These are phyloP conservation scores for Alternaria consortialis DNA, from an alignment of 2,329 filamentous ascomycete species.

Conservation along the genomic window DNA sequence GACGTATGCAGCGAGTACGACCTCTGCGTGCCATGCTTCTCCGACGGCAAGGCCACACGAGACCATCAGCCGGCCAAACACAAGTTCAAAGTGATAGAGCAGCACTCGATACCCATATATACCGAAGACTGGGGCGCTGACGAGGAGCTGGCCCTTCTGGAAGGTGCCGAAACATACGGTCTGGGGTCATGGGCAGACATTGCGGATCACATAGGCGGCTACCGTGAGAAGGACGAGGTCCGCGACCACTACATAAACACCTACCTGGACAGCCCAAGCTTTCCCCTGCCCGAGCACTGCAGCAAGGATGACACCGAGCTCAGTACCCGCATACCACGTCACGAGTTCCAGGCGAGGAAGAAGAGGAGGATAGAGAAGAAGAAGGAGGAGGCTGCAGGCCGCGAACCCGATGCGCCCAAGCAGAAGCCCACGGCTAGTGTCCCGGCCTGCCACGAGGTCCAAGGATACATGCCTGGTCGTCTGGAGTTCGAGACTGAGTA, in stretches of 20 bases:
- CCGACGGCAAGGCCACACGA: constrained; percentile 79
- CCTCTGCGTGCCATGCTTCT: constrained; percentile 94
- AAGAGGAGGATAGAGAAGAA: constrained; percentile 92
- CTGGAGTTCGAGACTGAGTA: constrained; percentile 98
- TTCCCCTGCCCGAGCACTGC: constrained; percentile 86
- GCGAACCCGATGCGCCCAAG: constrained; percentile 84
- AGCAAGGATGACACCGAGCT: constrained; percentile 82
- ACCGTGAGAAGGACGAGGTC: constrained; percentile 92
- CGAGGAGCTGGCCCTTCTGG: constrained; percentile 90
- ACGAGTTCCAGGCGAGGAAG: constrained; percentile 92
- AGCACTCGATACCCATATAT: constrained; percentile 98
- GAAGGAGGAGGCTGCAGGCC: constrained; percentile 85
- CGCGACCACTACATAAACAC: constrained; percentile 91
- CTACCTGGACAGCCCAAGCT: constrained; percentile 82
- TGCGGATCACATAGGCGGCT: constrained; percentile 96
- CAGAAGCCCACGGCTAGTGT: constrained; percentile 96
- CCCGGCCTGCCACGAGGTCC: constrained; percentile 95
- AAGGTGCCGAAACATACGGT: constrained; percentile 95
- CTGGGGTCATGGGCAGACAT: constrained; percentile 98
- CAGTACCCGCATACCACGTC: constrained; percentile 81
- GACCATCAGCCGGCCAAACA: constrained; percentile 88
- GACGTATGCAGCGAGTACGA: constrained; percentile 90
- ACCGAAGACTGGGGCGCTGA: constrained; percentile 95
- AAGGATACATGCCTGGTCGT: constrained; percentile 97
- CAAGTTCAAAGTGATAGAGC: constrained; percentile 92